Evolutionary conservation across 768 basidiomycete species (phyloP), one percentile per base, ranked within the genome.

Genomic region (Amanita rubescens): DNA sequence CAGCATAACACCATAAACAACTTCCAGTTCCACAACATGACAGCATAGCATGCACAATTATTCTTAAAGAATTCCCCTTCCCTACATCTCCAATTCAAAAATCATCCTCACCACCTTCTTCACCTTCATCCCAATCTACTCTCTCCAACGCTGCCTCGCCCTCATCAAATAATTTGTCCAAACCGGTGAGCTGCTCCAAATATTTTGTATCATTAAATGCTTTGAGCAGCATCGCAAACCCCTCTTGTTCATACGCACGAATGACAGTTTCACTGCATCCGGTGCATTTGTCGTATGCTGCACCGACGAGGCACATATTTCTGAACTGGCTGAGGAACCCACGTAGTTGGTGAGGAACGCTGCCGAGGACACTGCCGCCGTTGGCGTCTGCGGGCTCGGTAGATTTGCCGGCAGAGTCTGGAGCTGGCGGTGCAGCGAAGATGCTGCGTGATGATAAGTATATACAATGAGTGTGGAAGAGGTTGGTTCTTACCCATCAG

Each of bases 331-430:
- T 82, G 3, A 98, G 76, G 73, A 84, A 93, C 0, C 94, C 96
- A 4, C 96, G 83, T 9, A 98, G 74, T 64, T 97, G 94, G 65
- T 98, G 96, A 1, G 96, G 96, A 3, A 97, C 90, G 15, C 85
- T 71, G 0, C 95, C 95, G 2, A 97, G 78, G 9, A 90, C 81
- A 60, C 81, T 79, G 2, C 70, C 65, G 20, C 72, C 69, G 4
- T 64, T 63, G 32, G 66, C 62, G 39, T 57, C 60, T 1, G 1
- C 9, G 38, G 38, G n/a, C 15, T 68, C 66, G 11, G 62, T 60
- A 27, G 19, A 14, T 17, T 19, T 46, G 5, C 15, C 11, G 2
- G 39, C 12, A 17, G 39, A 5, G 19, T 67, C 63, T 0, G 77
- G 75, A 0, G 81, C 78, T 0, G 90, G 90, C 0, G 92, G 82